These are phyloP conservation scores for Didymella pinodella DNA, from an alignment of 2,329 filamentous ascomycete genomes.

Conservation along the genomic window DNA sequence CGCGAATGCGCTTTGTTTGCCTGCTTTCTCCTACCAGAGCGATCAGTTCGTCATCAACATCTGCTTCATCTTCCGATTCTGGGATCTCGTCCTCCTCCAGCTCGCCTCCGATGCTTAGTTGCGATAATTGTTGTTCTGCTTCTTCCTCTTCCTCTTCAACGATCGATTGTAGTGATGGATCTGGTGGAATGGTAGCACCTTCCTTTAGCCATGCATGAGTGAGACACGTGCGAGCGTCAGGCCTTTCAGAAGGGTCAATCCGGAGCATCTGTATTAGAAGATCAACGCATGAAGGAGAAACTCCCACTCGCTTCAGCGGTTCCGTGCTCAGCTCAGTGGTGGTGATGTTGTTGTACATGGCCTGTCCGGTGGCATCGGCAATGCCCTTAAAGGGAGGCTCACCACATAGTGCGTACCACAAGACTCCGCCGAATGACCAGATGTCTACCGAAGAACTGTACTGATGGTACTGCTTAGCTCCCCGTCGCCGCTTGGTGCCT, in stretches of 20 bases:
- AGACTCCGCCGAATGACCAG: conserved; percentile 92
- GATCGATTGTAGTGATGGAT: conserved; percentile 51
- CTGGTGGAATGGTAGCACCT: conserved; percentile 51
- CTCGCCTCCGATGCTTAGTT: conserved; percentile 61
- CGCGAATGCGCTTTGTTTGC: conserved; percentile 57
- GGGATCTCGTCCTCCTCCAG: conserved; percentile 37
- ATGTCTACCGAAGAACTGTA: conserved; percentile 95
- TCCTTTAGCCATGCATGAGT: conserved; percentile 75
- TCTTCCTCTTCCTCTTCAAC: conserved; percentile 68
- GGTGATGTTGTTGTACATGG: conserved; percentile 88
- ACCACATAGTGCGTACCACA: conserved; percentile 85
- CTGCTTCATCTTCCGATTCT: conserved; percentile 40
- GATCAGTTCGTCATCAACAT: conserved; percentile 46
- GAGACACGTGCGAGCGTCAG: conserved; percentile 74
- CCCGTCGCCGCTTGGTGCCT: conserved; percentile 69
- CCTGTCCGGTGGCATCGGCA: conserved; percentile 76
- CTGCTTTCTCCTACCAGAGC: conserved; percentile 41
- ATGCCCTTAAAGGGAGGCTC: conserved; percentile 82
- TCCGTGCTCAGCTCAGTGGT: conserved; percentile 71
- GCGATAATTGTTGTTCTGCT: conserved; percentile 50
- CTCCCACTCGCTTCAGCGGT: conserved; percentile 65
- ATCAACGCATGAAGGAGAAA: conserved; percentile 74
- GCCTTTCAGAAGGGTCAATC: conserved; percentile 78
- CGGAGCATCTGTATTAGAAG: conserved; percentile 83
- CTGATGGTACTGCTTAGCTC: conserved; percentile 61